Evolutionary conservation across 768 basidiomycete genomes (phyloP), one percentile per base, ranked within the genome.

Genomic region (Kondoa malvinella): DNA sequence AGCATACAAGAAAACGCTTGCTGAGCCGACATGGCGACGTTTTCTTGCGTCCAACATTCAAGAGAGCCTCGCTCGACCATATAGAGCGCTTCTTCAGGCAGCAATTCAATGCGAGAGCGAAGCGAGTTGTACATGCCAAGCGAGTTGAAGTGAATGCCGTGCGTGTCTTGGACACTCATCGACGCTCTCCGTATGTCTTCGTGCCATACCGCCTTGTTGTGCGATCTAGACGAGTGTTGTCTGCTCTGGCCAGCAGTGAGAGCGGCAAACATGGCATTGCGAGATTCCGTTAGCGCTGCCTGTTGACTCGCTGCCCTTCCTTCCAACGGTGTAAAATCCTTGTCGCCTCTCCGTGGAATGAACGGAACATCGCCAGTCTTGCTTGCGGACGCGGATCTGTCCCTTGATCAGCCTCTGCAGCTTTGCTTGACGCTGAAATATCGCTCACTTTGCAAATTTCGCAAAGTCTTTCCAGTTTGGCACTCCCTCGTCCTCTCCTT

Each of bases 301-400:
- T 84, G 78, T 74, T 97, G 95, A 26, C 78, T 73, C 33, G 77
- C 78, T 30, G 66, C 74, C 2, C 76, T 76, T 80, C 65, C 81
- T 79, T 64, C 79, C 74, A 72, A 80, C 1, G 95, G 95, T 76
- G 97, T 94, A 72, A 91, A 97, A 71, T 97, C 92, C 76, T 99
- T 97, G 77, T 97, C 95, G 1, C 95, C 95, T 30, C 95, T 84
- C 77, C 89, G 92, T 3, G 95, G 95, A 64, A 99, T 92, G 3
- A 87, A 80, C 1, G 87, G 87, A 56, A 85, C 82, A 2, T 77
- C 73, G 17, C 72, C 72, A 12, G 72, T 58, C n/a, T 40, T 76
- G 21, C 26, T 56, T 26, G n/a, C n/a, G n/a, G n/a, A n/a, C n/a
- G n/a, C n/a, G n/a, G n/a, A 3, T 68, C 25, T 61, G 67, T 33